Conservation (phyloP, 129 eudicot species). For the Scalesia atractyloides region DNA sequence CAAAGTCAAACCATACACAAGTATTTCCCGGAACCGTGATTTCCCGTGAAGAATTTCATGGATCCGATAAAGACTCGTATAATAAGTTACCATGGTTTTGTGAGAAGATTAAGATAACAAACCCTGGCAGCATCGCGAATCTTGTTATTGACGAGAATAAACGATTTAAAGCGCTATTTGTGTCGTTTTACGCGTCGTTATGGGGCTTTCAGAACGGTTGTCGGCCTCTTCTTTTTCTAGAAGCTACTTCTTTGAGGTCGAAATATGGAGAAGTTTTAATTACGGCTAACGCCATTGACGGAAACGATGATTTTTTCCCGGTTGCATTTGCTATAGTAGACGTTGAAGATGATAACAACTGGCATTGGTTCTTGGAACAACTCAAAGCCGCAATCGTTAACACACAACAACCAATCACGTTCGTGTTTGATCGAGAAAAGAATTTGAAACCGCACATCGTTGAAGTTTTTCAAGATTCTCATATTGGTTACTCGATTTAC, state of each 20-base stretch:
- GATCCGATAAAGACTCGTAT: conserved; percentile 60
- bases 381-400: conserved; percentile 45
- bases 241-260: conserved; percentile 56
- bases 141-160: conserved; percentile 54
- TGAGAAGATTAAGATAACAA: conserved; percentile 52
- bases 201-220: conserved; percentile 58
- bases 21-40: conserved; percentile 60
- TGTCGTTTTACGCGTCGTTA: conserved; percentile 51
- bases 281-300: conserved; percentile 70
- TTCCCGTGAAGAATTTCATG: conserved; percentile 70
- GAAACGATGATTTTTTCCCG: conserved; percentile 68
- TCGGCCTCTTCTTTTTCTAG: conserved; percentile 75
- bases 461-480: conserved; percentile 57
- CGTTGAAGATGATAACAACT: conserved; percentile 57
- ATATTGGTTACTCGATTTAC: conserved; percentile 67
- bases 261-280: conserved; percentile 63
- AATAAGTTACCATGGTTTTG: conserved; percentile 63
- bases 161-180: conserved; percentile 54
- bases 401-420: conserved; percentile 49
- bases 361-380: conserved; percentile 76
- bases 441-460: conserved; percentile 37
- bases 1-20: conserved; percentile 57
- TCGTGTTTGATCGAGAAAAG: conserved; percentile 70
- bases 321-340: conserved; percentile 75
- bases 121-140: conserved; percentile 63